Evolutionary conservation across 192 early-diverging fungal species (phyloP), one percentile per base, ranked within the genome.

Genomic region (Coemansia sp.): DNA sequence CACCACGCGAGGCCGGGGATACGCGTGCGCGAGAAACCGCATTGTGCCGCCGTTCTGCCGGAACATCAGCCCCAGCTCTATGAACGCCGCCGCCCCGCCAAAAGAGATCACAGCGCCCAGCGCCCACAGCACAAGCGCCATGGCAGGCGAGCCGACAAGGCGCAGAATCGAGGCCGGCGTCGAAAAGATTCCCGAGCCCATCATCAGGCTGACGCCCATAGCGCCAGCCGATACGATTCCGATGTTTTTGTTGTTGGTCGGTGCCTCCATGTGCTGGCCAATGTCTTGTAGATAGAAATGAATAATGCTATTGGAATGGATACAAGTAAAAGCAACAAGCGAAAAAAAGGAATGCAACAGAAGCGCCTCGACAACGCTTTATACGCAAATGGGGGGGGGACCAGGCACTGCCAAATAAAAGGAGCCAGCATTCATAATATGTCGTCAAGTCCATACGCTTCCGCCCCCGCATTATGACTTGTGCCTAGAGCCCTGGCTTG

Each of bases 21-120:
- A 88, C 5, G 90, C 91, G 51, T 89, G 85, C 42, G 89, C 83
- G 45, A 98, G 76, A 70, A 96, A 98, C 4, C 89, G 88, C 74
- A 90, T 86, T 33, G 96, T 94, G 29, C 95, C 96, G 57, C 96
- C 96, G 65, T 91, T 93, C 34, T 77, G 71, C 4, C 93, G 92
- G 55, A 93, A 85, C 80, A 90, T 91, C 38, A 94, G 83, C 0
- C 96, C 96, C 25, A 98, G 79, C 73, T 98, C 96, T 11, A 92
- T 90, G 69, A 96, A 98, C 59, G 91, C 92, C 14, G 92, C 79
- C 0, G 89, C 91, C 34, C 96, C 96, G 12, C 87, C 84, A 58
- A 93, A 87, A 3, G 94, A 90, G 49, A 94, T 73, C 29, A 93
- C 63, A 5, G 87, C 91, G 34, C 89, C 89, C 12, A 89, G 63